Evolutionary conservation across 768 basidiomycete species (phyloP).

Genomic region (Hygrocybe coccinea): DNA sequence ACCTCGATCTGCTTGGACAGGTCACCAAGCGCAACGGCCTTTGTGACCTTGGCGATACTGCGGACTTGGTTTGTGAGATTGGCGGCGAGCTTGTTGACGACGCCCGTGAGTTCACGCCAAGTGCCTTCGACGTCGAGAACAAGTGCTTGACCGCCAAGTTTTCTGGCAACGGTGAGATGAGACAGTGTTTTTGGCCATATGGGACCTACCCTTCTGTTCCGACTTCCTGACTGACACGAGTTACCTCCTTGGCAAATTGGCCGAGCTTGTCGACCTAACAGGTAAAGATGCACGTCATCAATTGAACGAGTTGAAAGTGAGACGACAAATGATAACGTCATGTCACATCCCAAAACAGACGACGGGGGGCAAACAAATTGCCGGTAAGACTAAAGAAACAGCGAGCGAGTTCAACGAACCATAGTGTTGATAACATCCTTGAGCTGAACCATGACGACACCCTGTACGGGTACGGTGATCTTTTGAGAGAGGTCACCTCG

Average conservation of each 20-base stretch:
- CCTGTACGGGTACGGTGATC: slow-evolving; percentile 65
- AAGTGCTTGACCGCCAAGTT: slow-evolving; percentile 81
- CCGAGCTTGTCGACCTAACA: slow-evolving; percentile 52
- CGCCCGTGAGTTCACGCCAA: slow-evolving; percentile 80
- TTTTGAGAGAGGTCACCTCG: slow-evolving; percentile 63
- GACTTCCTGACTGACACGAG: slow-evolving; percentile 79
- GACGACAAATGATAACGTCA: too few species aligned
- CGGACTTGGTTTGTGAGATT: slow-evolving; percentile 83
- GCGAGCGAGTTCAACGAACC: slow-evolving; percentile 26
- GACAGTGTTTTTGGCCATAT: slow-evolving; percentile 20
- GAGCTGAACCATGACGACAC: slow-evolving; percentile 65
- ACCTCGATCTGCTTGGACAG: slow-evolving; percentile 88
- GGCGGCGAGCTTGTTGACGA: slow-evolving; percentile 76
- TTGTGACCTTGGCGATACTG: slow-evolving; percentile 87
- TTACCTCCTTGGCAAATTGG: slow-evolving; percentile 89
- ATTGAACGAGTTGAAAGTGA: too few species aligned
- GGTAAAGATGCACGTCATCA: too few species aligned
- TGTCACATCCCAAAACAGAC: too few species aligned
- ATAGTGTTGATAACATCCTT: slow-evolving; percentile 66
- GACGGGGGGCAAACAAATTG: too few species aligned
- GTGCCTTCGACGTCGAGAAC: slow-evolving; percentile 87
- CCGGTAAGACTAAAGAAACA: too few species aligned
- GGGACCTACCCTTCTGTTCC: slow-evolving; percentile 62
- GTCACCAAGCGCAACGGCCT: slow-evolving; percentile 89
- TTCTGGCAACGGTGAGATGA: slow-evolving; percentile 51